Evolutionary conservation across 768 basidiomycete genomes (phyloP).

Genomic region (Phallus indusiatus): DNA sequence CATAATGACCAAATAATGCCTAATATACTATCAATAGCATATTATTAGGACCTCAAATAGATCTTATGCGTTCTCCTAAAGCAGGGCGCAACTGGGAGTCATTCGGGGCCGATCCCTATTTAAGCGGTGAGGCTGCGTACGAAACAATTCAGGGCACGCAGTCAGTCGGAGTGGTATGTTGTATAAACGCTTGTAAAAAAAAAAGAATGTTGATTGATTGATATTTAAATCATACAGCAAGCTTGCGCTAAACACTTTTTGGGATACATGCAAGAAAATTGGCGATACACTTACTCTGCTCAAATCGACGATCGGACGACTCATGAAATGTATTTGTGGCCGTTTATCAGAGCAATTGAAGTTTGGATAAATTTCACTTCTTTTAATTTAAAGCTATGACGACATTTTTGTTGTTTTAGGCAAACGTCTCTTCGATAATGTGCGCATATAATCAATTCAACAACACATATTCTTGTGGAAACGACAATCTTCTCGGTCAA

Average conservation of each 20-base stretch:
- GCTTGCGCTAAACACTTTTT: constrained; percentile 29
- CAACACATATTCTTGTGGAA: constrained; percentile 16
- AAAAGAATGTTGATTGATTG: constrained; percentile 17
- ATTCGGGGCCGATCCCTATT: constrained; percentile 40
- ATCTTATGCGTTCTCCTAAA: constrained; percentile 10
- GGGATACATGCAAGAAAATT: constrained; percentile 17
- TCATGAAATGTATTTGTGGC: constrained; percentile 13
- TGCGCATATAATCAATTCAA: constrained; percentile 23
- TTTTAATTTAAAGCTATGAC: constrained; percentile 18
- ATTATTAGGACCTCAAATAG: constrained; percentile 11
- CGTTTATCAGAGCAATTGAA: constrained; percentile 14
- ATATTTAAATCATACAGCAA: not conserved
- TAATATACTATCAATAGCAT: not conserved
- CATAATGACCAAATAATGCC: not conserved
- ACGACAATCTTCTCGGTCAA: not conserved
- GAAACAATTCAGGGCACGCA: constrained; percentile 45
- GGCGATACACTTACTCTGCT: constrained; percentile 11
- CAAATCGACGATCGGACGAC: constrained; percentile 14
- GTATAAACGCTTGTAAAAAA: not conserved
- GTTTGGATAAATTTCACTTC: constrained; percentile 25
- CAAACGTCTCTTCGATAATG: constrained; percentile 59
- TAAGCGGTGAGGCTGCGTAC: constrained; percentile 46
- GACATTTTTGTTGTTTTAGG: constrained; percentile 28
- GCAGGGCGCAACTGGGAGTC: constrained; percentile 9
- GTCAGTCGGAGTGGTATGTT: constrained; percentile 32